phyloP scores from a whole-genome alignment of 139 green algal genomes.

The Dunaliella primolecta region DNA sequence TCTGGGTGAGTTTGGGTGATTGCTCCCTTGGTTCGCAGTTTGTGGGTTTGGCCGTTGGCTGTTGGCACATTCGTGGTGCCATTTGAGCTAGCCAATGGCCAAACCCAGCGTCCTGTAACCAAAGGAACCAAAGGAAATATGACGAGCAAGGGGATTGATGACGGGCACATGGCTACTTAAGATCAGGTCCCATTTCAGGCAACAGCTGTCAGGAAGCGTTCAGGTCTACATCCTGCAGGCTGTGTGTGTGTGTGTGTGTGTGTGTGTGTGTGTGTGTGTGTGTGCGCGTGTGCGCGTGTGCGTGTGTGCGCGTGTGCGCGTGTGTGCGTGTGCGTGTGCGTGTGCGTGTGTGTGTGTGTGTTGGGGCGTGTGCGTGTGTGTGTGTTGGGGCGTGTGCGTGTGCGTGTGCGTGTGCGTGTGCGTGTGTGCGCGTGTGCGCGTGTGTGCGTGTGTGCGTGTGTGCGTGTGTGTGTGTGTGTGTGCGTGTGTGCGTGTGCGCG shows the following conservation, averaged over 20 bases:
- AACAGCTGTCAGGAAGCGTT: background rate
- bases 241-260: background rate
- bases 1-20: no score
- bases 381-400: background rate
- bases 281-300: background rate
- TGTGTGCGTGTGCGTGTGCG: constrained; percentile 4
- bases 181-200: no score
- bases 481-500: no score
- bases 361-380: no score
- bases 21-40: no score
- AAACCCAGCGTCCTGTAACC: background rate
- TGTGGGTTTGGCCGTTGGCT: no score
- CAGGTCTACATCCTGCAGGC: background rate
- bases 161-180: background rate
- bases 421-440: background rate
- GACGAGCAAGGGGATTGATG: background rate
- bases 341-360: constrained; percentile 6
- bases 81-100: no score
- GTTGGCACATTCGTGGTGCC: no score
- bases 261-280: background rate
- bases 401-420: background rate
- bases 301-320: background rate
- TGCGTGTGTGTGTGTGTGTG: no score
- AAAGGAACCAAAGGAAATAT: background rate
- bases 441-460: no score